Conservation (phyloP, 352 stramenopile genomes). For the Aphanomyces cochlioides region DNA sequence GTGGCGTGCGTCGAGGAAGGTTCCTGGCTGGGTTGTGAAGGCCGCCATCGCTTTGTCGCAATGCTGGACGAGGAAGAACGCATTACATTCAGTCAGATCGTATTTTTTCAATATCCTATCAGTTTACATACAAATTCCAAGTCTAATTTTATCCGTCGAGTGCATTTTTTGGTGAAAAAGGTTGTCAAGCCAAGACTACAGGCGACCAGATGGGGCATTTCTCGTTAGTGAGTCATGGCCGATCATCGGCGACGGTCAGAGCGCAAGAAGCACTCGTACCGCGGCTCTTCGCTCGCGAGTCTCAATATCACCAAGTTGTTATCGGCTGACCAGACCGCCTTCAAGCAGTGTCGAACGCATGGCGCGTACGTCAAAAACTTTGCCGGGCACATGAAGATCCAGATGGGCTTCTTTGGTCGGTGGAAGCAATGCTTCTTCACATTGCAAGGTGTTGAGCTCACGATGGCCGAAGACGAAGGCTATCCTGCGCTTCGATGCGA, state of each 20-base stretch:
- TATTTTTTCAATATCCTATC: no score
- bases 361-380: conserved; percentile 71
- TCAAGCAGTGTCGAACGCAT: conserved; percentile 36
- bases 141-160: no score
- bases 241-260: not conserved
- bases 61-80: no score
- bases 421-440: conserved; percentile 82
- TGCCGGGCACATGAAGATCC: conserved; percentile 75
- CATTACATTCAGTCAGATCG: no score
- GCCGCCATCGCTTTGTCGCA: no score
- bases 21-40: no score
- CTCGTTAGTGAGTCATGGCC: no score
- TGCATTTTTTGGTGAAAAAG: no score
- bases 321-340: conserved; percentile 36
- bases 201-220: no score
- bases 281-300: conserved; percentile 3
- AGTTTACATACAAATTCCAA: no score
- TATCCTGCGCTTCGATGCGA: conserved; percentile 54
- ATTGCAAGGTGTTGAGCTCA: conserved; percentile 72
- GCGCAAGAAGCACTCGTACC: not conserved
- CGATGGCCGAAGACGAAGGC: conserved; percentile 66
- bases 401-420: conserved; percentile 57
- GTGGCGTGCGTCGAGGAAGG: no score
- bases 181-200: no score
- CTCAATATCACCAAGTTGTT: not conserved